These are phyloP conservation scores for Heracleum sosnowskyi DNA, from an alignment of 129 eudicot genomes.

Conservation along the genomic window DNA sequence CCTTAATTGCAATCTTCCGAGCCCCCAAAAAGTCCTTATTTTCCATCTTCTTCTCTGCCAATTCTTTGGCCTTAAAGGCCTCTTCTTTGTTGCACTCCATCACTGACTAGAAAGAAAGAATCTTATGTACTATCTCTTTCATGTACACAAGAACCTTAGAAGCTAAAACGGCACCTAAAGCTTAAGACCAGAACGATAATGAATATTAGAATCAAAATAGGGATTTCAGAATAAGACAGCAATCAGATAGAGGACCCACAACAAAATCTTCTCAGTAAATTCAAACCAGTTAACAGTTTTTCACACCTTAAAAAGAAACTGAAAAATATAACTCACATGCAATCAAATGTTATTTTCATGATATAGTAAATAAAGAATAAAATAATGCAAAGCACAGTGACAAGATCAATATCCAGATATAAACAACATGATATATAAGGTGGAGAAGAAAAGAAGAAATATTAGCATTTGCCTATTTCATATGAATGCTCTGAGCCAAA, in stretches of 20 bases:
- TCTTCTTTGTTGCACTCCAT: conserved; percentile 74
- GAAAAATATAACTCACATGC: background rate
- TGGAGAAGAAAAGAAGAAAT: background rate
- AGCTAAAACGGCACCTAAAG: background rate
- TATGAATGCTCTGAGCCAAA: background rate
- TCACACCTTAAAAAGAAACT: background rate
- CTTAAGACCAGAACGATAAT: background rate
- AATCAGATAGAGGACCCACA: background rate
- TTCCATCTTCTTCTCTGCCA: conserved; percentile 60
- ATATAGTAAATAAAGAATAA: background rate
- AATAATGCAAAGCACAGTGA: background rate
- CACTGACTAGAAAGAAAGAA: conserved; percentile 10
- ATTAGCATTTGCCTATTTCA: background rate
- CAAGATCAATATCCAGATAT: background rate
- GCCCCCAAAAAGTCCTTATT: conserved; percentile 49
- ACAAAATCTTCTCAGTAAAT: background rate
- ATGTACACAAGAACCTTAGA: background rate
- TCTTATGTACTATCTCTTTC: conserved; percentile 15
- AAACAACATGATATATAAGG: background rate
- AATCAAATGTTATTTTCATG: background rate
- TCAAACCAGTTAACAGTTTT: background rate
- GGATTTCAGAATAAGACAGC: background rate
- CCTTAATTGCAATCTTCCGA: conserved; percentile 39
- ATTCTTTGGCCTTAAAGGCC: conserved; percentile 41
- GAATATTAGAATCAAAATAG: background rate